Conservation (phyloP, 2,329 filamentous ascomycete genomes). For the Colletotrichum phormii region DNA sequence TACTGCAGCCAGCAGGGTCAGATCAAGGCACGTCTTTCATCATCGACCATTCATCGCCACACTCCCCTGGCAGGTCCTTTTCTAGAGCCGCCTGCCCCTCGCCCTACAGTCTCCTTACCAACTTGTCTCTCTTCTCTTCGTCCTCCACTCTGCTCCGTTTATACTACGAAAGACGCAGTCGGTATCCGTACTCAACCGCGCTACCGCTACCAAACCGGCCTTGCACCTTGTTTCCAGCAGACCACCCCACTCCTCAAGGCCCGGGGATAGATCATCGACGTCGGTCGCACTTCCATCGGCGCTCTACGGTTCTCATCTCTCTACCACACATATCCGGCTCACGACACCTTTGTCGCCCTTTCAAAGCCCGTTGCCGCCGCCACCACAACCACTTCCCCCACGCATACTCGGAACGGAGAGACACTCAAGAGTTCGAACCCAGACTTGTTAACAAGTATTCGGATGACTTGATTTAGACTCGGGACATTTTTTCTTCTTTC, state of each 20-base stretch:
- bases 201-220: slow-evolving; percentile 29
- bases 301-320: slow-evolving; percentile 32
- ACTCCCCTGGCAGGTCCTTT: slow-evolving; percentile 35
- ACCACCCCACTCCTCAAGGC: slow-evolving; percentile 26
- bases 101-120: slow-evolving; percentile 15
- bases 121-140: slow-evolving; percentile 35
- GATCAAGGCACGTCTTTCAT: slow-evolving; percentile 38
- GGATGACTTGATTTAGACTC: slow-evolving; percentile 34
- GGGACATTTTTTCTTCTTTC: neutral
- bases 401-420: neutral
- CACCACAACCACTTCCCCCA: neutral
- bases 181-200: slow-evolving; percentile 19
- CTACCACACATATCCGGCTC: slow-evolving; percentile 31
- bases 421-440: neutral
- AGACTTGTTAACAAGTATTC: neutral
- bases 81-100: slow-evolving; percentile 37
- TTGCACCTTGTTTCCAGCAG: slow-evolving; percentile 30
- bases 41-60: slow-evolving; percentile 39
- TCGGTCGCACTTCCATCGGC: slow-evolving; percentile 36
- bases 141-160: slow-evolving; percentile 25
- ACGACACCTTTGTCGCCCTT: slow-evolving; percentile 14
- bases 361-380: neutral
- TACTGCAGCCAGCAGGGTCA: slow-evolving; percentile 35
- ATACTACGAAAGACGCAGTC: no score
- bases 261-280: slow-evolving; percentile 34